Percentiles rank a stretch among this genome's conserved stretches.
Evolutionary conservation across 2,329 filamentous ascomycete genomes (phyloP).

Genomic region (Penicillium sp.): DNA sequence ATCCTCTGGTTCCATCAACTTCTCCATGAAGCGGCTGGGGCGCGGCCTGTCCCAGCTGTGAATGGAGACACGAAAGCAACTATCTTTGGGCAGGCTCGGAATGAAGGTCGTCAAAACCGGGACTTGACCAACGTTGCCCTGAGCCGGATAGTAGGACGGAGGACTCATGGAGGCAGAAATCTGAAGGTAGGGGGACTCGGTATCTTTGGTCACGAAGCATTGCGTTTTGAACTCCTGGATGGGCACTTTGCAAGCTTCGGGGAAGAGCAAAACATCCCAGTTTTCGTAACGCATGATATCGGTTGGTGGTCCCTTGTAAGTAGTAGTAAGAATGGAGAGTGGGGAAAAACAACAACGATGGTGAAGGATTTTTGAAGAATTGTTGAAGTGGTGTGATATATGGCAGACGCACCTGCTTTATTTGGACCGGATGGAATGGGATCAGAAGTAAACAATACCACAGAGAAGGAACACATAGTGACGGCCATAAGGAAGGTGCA

Average conservation of each 20-base stretch:
- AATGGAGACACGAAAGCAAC: slow-evolving; percentile 70
- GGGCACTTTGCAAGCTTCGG: slow-evolving; percentile 66
- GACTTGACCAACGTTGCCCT: slow-evolving; percentile 43
- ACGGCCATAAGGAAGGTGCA: slow-evolving; percentile 22
- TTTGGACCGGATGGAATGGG: not conserved
- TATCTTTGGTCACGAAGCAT: slow-evolving; percentile 66
- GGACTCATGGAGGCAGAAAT: slow-evolving; percentile 43
- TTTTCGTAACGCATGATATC: slow-evolving; percentile 75
- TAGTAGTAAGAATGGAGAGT: slow-evolving; percentile 21
- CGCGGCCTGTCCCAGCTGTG: slow-evolving; percentile 70
- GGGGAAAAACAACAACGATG: not conserved
- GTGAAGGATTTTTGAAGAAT: not conserved
- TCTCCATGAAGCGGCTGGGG: slow-evolving; percentile 58
- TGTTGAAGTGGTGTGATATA: not conserved
- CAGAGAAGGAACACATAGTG: not conserved
- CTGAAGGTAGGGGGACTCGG: slow-evolving; percentile 55
- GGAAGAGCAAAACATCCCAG: slow-evolving; percentile 85
- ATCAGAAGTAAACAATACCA: not conserved
- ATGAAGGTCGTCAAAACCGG: slow-evolving; percentile 72
- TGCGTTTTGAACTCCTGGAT: slow-evolving; percentile 80
- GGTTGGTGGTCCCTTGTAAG: slow-evolving; percentile 17
- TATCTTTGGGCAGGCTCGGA: slow-evolving; percentile 60
- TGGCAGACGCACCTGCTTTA: not conserved
- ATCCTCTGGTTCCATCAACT: slow-evolving; percentile 59
- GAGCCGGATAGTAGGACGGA: slow-evolving; percentile 23